Conservation (phyloP, 257 asterid species). For the Solanum pinnatisectum region DNA sequence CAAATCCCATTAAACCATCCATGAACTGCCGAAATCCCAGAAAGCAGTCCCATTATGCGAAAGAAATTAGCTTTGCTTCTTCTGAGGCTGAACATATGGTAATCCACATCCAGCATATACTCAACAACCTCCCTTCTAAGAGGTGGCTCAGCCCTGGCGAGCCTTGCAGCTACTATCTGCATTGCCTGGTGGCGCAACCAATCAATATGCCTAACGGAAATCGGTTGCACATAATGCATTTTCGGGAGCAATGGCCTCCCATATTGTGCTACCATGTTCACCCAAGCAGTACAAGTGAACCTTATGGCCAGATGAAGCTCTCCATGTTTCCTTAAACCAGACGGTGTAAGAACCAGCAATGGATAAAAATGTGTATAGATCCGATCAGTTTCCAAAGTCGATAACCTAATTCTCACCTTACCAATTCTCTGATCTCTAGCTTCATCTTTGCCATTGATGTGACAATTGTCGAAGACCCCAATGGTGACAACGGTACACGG, state of each 20-base stretch:
- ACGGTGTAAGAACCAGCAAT: constrained; percentile 54
- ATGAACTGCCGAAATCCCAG: constrained; percentile 31
- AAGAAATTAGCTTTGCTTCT: constrained; percentile 84
- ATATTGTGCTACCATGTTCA: constrained; percentile 66
- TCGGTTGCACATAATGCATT: constrained; percentile 78
- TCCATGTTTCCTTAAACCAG: constrained; percentile 77
- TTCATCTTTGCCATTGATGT: constrained; percentile 54
- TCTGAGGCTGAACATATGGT: constrained; percentile 74
- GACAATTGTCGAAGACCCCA: constrained; percentile 81
- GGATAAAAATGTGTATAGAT: constrained; percentile 81
- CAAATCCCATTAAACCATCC: constrained; percentile 66
- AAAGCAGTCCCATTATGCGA: constrained; percentile 58
- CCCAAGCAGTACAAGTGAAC: constrained; percentile 91
- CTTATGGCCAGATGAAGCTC: constrained; percentile 84
- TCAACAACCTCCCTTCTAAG: constrained; percentile 62
- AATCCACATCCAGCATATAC: constrained; percentile 77
- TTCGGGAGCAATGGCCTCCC: constrained; percentile 90
- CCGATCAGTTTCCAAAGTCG: constrained; percentile 70
- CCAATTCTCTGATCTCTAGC: constrained; percentile 76
- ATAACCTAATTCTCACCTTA: constrained; percentile 77
- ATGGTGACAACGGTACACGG: constrained; percentile 78
- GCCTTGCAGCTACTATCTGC: constrained; percentile 49
- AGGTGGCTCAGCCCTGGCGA: constrained; percentile 81
- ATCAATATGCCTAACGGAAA: constrained; percentile 71
- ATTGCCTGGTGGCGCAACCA: constrained; percentile 78